Base-by-base conservation (phyloP, 768 basidiomycete genomes). In the Imleria badia region DNA sequence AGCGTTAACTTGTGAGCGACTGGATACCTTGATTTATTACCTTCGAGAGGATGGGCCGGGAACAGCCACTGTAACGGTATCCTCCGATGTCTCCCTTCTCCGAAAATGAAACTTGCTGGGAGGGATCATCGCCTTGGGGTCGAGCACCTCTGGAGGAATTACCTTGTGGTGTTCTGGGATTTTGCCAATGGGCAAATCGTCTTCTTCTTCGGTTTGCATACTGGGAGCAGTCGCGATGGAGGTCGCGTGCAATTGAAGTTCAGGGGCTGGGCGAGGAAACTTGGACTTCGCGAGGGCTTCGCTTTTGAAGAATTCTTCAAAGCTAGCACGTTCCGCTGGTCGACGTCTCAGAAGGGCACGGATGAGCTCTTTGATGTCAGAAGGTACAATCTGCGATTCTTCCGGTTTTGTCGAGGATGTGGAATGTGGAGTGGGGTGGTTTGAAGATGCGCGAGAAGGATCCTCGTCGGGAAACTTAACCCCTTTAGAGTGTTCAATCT, bases 391-490 rank as follows among this genome's bases (percentile, higher is more conserved):
- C 9, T 76, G 72, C n/a, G 81, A 67, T 43, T 81, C 78, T 44
- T 80, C 81, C 2, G 78, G 78, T 53, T 62, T 72, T 7, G 58
- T 46, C 19, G 62, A 58, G 8, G 59, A 35, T 9, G 47, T 34
- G 17, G 56, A 9, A 15, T 70, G 64, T 26, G 62, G 57, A n/a
- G 46, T 43, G 7, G 51, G 48, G 3, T 60, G 48, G 45, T 78
- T 75, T n/a, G 75, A 70, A n/a, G 76, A 50, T 40, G 72, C 58
- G 13, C 78, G 75, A 5, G 71, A 48, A 5, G 84, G 79, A 45
- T 91, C 90, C 66, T 98, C 95, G 65, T 98, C 96, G 0, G 96
- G 96, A 59, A 98, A 99, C 71, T 86, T 90, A 66, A 97, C 85
- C 30, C 89, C 91, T 67, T 90, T 91, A n/a, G 91, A 85, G 39